Conservation (phyloP, 495 filamentous ascomycete genomes). For the Podospora conica region DNA sequence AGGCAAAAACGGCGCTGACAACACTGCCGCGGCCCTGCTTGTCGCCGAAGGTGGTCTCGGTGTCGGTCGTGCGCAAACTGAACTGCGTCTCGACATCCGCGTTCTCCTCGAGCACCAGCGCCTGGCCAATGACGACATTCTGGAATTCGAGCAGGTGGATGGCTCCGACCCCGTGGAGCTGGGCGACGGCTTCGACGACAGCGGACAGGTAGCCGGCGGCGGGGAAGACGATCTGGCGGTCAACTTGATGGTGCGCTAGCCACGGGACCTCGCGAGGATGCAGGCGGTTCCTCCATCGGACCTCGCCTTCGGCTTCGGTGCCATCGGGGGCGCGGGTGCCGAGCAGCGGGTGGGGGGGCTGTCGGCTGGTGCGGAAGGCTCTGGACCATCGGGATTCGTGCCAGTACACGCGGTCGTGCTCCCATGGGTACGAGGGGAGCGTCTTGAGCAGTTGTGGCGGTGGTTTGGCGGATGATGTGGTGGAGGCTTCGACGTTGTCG, state of each 20-base stretch:
- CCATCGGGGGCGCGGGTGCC: conserved; percentile 27
- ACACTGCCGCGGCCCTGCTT: not conserved
- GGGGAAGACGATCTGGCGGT: conserved; percentile 45
- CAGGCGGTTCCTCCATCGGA: conserved; percentile 41
- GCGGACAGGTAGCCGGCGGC: conserved; percentile 45
- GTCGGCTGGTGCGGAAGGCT: conserved; percentile 11
- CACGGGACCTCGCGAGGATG: conserved; percentile 35
- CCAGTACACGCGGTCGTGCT: conserved; percentile 41
- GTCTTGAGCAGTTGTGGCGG: conserved; percentile 20
- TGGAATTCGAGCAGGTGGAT: conserved; percentile 18
- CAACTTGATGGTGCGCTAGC: conserved; percentile 38
- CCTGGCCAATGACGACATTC: conserved; percentile 12
- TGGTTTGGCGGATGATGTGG: not conserved
- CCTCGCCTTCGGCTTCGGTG: conserved; percentile 22
- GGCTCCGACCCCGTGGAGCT: not conserved
- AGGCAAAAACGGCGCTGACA: conserved; percentile 12
- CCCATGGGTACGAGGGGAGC: conserved; percentile 47
- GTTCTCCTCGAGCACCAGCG: conserved; percentile 17
- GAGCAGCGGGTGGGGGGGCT: conserved; percentile 36
- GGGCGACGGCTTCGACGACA: conserved; percentile 38
- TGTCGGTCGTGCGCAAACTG: conserved; percentile 7
- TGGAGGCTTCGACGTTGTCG: not conserved
- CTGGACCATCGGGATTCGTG: conserved; percentile 38
- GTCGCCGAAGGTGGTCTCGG: not conserved
- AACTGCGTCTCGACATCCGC: conserved; percentile 17